Conservation (phyloP, 768 basidiomycete species). For the Galerina sulciceps region DNA sequence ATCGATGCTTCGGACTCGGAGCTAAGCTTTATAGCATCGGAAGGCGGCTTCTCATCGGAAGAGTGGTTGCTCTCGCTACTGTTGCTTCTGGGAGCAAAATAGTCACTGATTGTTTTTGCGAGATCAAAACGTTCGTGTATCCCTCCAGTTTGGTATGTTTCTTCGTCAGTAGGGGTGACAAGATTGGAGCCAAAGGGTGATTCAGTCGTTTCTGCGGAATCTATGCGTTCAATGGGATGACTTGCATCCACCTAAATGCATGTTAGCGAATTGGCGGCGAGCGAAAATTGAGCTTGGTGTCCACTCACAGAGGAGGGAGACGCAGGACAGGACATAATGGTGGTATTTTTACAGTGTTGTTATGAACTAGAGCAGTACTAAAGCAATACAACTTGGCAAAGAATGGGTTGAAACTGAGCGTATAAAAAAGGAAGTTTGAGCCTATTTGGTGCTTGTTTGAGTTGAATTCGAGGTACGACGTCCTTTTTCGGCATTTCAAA, state of each 20-base stretch:
- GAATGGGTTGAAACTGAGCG: background rate
- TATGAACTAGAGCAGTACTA: background rate
- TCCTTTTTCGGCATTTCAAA: too few relatives aligned
- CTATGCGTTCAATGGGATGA: constrained; percentile 10
- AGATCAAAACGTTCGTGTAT: constrained; percentile 23
- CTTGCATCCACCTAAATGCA: too few relatives aligned
- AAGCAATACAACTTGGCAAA: background rate
- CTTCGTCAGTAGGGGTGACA: constrained; percentile 45
- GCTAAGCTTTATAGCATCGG: background rate
- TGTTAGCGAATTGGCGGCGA: background rate
- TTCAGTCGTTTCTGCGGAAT: constrained; percentile 44
- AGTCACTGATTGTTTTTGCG: constrained; percentile 19
- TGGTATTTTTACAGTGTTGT: background rate
- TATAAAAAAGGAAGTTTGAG: background rate
- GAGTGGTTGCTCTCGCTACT: background rate
- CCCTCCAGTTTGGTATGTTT: constrained; percentile 13
- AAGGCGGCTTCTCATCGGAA: background rate
- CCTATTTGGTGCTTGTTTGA: too few relatives aligned
- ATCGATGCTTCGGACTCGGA: too few relatives aligned
- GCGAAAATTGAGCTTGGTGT: background rate
- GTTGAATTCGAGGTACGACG: too few relatives aligned
- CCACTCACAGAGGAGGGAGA: background rate
- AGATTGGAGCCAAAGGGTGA: constrained; percentile 46
- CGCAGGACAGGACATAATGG: background rate
- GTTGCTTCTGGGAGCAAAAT: constrained; percentile 14